A percentile compares a stretch with the other conserved stretches of the same genome.
These are phyloP conservation scores for Basidiobolus heterosporus DNA, from an alignment of 371 early-diverging fungal species.

Conservation along the genomic window DNA sequence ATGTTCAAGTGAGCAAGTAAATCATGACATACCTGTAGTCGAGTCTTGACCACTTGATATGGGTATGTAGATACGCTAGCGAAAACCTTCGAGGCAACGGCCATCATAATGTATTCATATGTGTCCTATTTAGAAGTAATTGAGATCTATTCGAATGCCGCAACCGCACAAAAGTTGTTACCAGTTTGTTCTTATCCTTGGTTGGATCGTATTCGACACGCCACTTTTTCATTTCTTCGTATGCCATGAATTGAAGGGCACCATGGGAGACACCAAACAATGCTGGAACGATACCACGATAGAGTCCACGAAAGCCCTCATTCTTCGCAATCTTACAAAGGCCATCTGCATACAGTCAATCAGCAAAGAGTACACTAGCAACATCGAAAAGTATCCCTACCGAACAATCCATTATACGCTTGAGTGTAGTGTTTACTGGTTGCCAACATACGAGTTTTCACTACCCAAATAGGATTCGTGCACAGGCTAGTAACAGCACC, in stretches of 20 bases:
- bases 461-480: constrained; percentile 88
- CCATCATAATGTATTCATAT: constrained; percentile 68
- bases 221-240: constrained; percentile 82
- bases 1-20: background rate
- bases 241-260: constrained; percentile 90
- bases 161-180: background rate
- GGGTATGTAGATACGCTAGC: constrained; percentile 86
- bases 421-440: constrained; percentile 38
- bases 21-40: constrained; percentile 46
- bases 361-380: too few species aligned
- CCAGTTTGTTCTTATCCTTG: constrained; percentile 12
- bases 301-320: constrained; percentile 74
- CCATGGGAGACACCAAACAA: constrained; percentile 86
- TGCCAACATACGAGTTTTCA: constrained; percentile 86
- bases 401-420: constrained; percentile 54
- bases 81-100: constrained; percentile 68
- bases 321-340: constrained; percentile 32
- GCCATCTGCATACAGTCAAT: too few species aligned
- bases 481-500: constrained; percentile 66
- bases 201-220: constrained; percentile 19
- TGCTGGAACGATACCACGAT: constrained; percentile 76
- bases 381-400: constrained; percentile 9
- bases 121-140: constrained; percentile 16
- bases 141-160: background rate
- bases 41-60: constrained; percentile 78